A percentile compares a stretch with the other conserved stretches of the same genome.
These are phyloP conservation scores for Mycena vulgaris DNA, from an alignment of 768 basidiomycete genomes.

Conservation along the genomic window DNA sequence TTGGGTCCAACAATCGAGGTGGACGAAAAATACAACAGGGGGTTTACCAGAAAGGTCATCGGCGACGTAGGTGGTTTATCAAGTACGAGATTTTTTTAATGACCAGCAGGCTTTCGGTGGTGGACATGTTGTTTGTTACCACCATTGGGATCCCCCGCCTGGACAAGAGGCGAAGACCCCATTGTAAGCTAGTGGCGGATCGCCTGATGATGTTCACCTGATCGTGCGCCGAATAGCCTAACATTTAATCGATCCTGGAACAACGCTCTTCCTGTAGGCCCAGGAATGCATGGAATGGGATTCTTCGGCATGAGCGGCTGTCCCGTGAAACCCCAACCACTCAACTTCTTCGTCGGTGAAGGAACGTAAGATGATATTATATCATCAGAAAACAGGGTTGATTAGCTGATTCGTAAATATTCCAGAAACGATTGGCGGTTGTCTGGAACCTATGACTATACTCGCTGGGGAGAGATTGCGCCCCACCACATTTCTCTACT, in stretches of 20 bases:
- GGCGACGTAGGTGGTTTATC: slow-evolving; percentile 21
- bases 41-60: slow-evolving; percentile 39
- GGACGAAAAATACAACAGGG: slow-evolving; percentile 20
- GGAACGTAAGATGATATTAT: slow-evolving; percentile 22
- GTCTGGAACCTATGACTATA: slow-evolving; percentile 30
- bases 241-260: slow-evolving; percentile 37
- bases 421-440: slow-evolving; percentile 32
- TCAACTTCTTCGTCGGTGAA: slow-evolving; percentile 38
- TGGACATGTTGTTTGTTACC: neutral
- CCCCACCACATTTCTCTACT: slow-evolving; percentile 32
- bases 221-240: slow-evolving; percentile 5
- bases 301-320: slow-evolving; percentile 21
- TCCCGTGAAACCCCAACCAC: slow-evolving; percentile 9
- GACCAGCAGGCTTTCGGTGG: slow-evolving; percentile 29
- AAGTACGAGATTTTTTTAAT: neutral
- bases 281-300: slow-evolving; percentile 38
- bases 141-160: slow-evolving; percentile 8
- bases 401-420: no score
- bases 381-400: no score
- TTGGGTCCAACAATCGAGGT: slow-evolving; percentile 18
- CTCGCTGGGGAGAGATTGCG: slow-evolving; percentile 32
- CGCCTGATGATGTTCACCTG: neutral
- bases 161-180: neutral
- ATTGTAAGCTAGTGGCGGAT: slow-evolving; percentile 9
- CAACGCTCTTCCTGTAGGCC: slow-evolving; percentile 30